Conservation (phyloP, 352 stramenopile genomes). For the Peronosclerospora sorghi region DNA sequence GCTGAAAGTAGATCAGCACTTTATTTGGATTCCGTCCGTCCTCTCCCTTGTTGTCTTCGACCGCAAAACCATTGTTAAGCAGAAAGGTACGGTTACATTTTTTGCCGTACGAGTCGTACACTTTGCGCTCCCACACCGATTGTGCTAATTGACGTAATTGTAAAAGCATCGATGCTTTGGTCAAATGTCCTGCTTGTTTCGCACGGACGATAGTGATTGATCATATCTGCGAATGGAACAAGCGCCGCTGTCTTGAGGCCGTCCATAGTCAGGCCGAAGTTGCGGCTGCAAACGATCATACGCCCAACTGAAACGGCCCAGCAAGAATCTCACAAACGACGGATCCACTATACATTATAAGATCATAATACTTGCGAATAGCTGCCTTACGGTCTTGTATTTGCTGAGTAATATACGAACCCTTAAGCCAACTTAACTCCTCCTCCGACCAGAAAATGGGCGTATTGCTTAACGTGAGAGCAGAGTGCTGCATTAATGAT, state of each 20-base stretch:
- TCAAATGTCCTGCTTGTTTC: slow-evolving; percentile 94
- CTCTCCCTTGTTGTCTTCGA: slow-evolving; percentile 97
- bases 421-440: slow-evolving; percentile 88
- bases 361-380: slow-evolving; percentile 95
- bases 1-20: slow-evolving; percentile 81
- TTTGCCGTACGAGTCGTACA: slow-evolving; percentile 99
- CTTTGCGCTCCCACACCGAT: slow-evolving; percentile 82
- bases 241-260: slow-evolving; percentile 94
- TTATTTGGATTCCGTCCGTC: slow-evolving; percentile 98
- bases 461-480: slow-evolving; percentile 95
- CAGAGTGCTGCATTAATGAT: slow-evolving; percentile 96
- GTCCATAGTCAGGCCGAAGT: slow-evolving; percentile 98
- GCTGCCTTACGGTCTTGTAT: slow-evolving; percentile 93
- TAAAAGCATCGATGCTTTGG: slow-evolving; percentile 75
- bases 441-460: slow-evolving; percentile 97
- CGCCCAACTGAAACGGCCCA: slow-evolving; percentile 97
- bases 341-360: slow-evolving; percentile 91
- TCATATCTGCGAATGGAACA: slow-evolving; percentile 98
- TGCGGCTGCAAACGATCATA: slow-evolving; percentile 98
- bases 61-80: slow-evolving; percentile 99
- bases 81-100: slow-evolving; percentile 99
- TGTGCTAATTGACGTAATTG: slow-evolving; percentile 82
- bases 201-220: slow-evolving; percentile 98
- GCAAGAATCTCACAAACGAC: slow-evolving; percentile 86
- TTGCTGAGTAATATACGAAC: slow-evolving; percentile 87